These are phyloP conservation scores for Chaetomium sp. DNA, from an alignment of 2,329 filamentous ascomycete genomes.

Conservation along the genomic window DNA sequence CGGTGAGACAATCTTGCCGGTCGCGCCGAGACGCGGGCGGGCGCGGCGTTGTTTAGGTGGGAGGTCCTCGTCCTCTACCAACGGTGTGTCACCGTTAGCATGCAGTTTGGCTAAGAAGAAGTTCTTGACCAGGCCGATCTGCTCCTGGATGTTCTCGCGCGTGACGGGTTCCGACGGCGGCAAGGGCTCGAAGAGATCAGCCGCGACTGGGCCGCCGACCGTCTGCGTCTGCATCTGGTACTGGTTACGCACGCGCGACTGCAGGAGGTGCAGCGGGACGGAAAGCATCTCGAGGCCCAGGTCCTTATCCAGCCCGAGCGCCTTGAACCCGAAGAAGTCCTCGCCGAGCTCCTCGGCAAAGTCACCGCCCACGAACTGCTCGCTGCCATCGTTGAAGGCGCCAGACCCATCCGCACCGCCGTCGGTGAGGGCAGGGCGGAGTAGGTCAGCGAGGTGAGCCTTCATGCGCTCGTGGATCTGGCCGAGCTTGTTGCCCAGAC, in stretches of 20 bases:
- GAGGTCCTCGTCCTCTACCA: slow-evolving; percentile 91
- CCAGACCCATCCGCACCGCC: slow-evolving; percentile 76
- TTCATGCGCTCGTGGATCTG: slow-evolving; percentile 94
- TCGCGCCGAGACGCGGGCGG: slow-evolving; percentile 58
- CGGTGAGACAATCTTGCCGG: slow-evolving; percentile 79
- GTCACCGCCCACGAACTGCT: slow-evolving; percentile 93
- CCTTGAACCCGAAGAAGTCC: slow-evolving; percentile 98
- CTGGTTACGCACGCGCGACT: slow-evolving; percentile 80
- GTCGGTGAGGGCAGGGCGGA: slow-evolving; percentile 82
- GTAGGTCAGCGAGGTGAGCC: slow-evolving; percentile 80
- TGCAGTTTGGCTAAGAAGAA: slow-evolving; percentile 90
- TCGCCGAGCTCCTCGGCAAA: slow-evolving; percentile 97
- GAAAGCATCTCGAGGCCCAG: slow-evolving; percentile 82
- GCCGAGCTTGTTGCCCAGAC: slow-evolving; percentile 69
- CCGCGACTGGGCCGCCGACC: slow-evolving; percentile 38
- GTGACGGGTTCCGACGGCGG: slow-evolving; percentile 71
- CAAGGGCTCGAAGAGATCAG: slow-evolving; percentile 60
- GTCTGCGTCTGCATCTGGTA: slow-evolving; percentile 69
- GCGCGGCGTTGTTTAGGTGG: slow-evolving; percentile 83
- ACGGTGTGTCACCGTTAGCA: slow-evolving; percentile 71
- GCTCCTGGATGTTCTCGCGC: slow-evolving; percentile 64
- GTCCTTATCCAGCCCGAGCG: slow-evolving; percentile 85
- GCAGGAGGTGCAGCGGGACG: slow-evolving; percentile 88
- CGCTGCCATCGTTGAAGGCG: slow-evolving; percentile 92
- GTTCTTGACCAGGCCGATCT: slow-evolving; percentile 82